Evolutionary conservation across 495 filamentous ascomycete species (phyloP).

Genomic region (Bathelium albidoporum): DNA sequence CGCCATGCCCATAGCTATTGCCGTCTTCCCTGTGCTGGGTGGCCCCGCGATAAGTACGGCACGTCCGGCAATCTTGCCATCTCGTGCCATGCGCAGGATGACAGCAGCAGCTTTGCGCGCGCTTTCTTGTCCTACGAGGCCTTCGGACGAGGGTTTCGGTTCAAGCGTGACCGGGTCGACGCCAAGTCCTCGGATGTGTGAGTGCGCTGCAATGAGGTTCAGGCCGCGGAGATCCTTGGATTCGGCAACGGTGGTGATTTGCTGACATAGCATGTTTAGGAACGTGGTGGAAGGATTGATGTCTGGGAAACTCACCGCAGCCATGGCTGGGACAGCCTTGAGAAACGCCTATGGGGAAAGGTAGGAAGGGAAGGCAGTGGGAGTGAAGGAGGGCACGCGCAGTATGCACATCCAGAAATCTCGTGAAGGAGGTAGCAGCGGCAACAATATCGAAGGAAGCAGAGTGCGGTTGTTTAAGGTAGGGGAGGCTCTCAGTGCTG

Average conservation of each 20-base stretch:
- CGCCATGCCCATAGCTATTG: slow-evolving; percentile 98
- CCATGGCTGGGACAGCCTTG: background rate
- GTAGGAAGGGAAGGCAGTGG: background rate
- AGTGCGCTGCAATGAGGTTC: slow-evolving; percentile 96
- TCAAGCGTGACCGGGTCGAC: slow-evolving; percentile 88
- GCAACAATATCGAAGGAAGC: background rate
- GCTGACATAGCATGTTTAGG: slow-evolving; percentile 35
- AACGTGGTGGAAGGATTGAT: background rate
- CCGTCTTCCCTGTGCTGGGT: slow-evolving; percentile 96
- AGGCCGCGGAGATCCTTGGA: slow-evolving; percentile 86
- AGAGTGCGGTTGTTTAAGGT: too few species aligned
- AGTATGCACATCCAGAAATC: background rate
- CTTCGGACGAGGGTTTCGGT: slow-evolving; percentile 76
- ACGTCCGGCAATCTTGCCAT: slow-evolving; percentile 93
- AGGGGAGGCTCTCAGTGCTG: background rate
- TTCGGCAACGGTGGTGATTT: slow-evolving; percentile 87
- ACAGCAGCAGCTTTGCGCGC: slow-evolving; percentile 92
- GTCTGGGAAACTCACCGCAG: background rate
- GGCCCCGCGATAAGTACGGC: slow-evolving; percentile 93
- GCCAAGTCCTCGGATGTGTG: slow-evolving; percentile 90
- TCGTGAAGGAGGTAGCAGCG: background rate
- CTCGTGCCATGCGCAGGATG: slow-evolving; percentile 95
- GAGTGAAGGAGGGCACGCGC: background rate
- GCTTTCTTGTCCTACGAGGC: slow-evolving; percentile 93
- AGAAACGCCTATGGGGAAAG: background rate